These are phyloP conservation scores for Ramichloridium luteum DNA, from an alignment of 2,329 filamentous ascomycete genomes.

Conservation along the genomic window DNA sequence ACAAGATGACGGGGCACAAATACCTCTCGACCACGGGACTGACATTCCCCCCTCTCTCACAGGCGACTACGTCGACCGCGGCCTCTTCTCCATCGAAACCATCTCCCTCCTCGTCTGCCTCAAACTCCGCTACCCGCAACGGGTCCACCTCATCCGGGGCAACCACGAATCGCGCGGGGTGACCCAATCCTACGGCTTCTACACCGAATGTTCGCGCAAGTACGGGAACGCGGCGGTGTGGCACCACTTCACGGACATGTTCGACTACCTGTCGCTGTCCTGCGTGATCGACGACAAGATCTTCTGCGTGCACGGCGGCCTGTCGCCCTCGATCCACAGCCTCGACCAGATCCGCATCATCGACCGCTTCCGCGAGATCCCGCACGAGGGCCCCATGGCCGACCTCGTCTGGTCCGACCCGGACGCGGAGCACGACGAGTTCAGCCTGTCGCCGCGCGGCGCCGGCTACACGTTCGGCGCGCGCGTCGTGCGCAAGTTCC, in stretches of 20 bases:
- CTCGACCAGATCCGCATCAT: slow-evolving; percentile 99
- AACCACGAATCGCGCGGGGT: slow-evolving; percentile 97
- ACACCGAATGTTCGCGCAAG: slow-evolving; percentile 94
- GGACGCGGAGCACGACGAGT: slow-evolving; percentile 93
- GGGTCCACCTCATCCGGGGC: slow-evolving; percentile 89
- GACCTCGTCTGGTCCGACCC: slow-evolving; percentile 98
- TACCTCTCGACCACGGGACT: background rate
- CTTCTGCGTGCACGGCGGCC: slow-evolving; percentile 91
- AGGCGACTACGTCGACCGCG: slow-evolving; percentile 72
- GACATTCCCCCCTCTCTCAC: slow-evolving; percentile 1
- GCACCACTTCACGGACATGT: slow-evolving; percentile 99
- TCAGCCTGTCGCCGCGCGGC: slow-evolving; percentile 82
- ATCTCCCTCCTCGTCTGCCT: slow-evolving; percentile 95
- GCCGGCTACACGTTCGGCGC: slow-evolving; percentile 96
- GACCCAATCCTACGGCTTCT: slow-evolving; percentile 97
- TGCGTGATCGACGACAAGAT: slow-evolving; percentile 99
- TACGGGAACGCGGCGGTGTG: slow-evolving; percentile 98
- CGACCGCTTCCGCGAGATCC: slow-evolving; percentile 95
- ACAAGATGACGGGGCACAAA: background rate
- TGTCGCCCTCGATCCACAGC: slow-evolving; percentile 65
- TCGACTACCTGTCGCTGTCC: slow-evolving; percentile 91
- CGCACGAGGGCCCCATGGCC: slow-evolving; percentile 98
- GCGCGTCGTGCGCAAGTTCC: slow-evolving; percentile 95
- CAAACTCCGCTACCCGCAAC: slow-evolving; percentile 90
- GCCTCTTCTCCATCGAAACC: slow-evolving; percentile 96